Percentiles rank a stretch among this genome's conserved stretches.
Evolutionary conservation across 148 eudicot species (phyloP).

Genomic region (Tetragonia tetragonoides): DNA sequence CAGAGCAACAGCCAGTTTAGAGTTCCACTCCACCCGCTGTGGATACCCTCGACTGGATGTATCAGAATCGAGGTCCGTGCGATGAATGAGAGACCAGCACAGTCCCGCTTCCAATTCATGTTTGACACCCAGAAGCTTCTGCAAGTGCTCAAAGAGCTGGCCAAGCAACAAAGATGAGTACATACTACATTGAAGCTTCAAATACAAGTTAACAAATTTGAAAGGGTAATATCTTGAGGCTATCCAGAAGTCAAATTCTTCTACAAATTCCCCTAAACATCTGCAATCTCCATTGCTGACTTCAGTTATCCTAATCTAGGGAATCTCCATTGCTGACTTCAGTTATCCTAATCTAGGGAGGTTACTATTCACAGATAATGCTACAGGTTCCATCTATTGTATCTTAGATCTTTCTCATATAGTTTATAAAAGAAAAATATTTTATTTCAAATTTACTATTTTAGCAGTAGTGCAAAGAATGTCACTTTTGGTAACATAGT

Average conservation of each 20-base stretch:
- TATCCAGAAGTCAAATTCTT: neutral
- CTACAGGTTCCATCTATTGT: too few species aligned
- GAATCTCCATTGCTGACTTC: neutral
- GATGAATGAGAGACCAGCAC: conserved; percentile 85
- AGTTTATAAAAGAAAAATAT: too few species aligned
- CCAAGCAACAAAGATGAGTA: conserved; percentile 26
- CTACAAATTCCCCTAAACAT: too few species aligned
- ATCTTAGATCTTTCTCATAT: neutral
- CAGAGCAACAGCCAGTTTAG: conserved; percentile 90
- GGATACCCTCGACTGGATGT: conserved; percentile 48
- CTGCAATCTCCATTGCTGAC: neutral
- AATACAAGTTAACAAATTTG: neutral
- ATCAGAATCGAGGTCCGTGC: conserved; percentile 59
- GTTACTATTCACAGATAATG: neutral
- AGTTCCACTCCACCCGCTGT: conserved; percentile 80
- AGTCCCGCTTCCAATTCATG: conserved; percentile 83
- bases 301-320: too few species aligned
- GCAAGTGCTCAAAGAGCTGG: conserved; percentile 69
- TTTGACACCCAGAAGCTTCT: conserved; percentile 86
- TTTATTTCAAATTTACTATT: neutral
- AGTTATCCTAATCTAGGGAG: too few species aligned
- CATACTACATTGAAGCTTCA: conserved; percentile 14
- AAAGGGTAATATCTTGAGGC: conserved; percentile 9
- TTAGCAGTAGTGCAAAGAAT: neutral
- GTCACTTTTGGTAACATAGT: neutral